Conservation (phyloP, 1,284 basidiomycete species). For the Blastosporella zonata region DNA sequence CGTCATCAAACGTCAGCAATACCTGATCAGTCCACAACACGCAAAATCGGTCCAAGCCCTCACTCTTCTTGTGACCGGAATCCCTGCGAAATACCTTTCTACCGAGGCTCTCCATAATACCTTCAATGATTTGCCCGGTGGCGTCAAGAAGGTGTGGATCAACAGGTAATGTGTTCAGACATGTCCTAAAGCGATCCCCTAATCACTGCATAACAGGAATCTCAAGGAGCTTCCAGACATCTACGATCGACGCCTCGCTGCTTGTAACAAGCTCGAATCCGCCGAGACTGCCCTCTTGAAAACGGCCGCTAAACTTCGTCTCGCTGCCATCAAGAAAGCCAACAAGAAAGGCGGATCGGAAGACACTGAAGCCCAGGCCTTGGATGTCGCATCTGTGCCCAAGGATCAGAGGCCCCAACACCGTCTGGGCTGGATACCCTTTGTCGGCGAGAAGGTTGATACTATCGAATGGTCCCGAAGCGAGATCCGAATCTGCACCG, state of each 20-base stretch:
- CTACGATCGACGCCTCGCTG: conserved; percentile 75
- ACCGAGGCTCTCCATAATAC: conserved; percentile 62
- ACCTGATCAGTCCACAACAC: conserved; percentile 77
- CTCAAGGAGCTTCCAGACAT: conserved; percentile 82
- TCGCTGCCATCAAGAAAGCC: conserved; percentile 39
- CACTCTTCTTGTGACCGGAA: conserved; percentile 86
- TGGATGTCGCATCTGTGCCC: conserved; percentile 45
- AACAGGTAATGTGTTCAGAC: conserved; percentile 48
- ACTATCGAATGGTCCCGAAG: conserved; percentile 86
- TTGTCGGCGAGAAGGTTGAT: conserved; percentile 84
- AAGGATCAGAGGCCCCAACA: conserved; percentile 75
- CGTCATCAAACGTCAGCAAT: conserved; percentile 78
- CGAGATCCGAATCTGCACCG: conserved; percentile 58
- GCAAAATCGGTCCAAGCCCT: conserved; percentile 77
- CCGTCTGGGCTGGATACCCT: conserved; percentile 59
- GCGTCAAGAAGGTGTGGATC: conserved; percentile 88
- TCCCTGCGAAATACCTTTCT: conserved; percentile 77
- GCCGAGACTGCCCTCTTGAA: conserved; percentile 79
- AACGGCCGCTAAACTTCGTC: conserved; percentile 66
- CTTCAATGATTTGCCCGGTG: conserved; percentile 80
- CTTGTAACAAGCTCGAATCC: conserved; percentile 78
- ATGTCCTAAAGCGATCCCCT: neutral
- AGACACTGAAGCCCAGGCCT: conserved; percentile 15
- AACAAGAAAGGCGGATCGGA: conserved; percentile 17
- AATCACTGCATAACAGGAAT: conserved; percentile 39